A percentile compares a stretch with the other conserved stretches of the same genome.
Conservation (phyloP, 139 green algal genomes). For the Auxenochlorella pyrenoidosa region DNA sequence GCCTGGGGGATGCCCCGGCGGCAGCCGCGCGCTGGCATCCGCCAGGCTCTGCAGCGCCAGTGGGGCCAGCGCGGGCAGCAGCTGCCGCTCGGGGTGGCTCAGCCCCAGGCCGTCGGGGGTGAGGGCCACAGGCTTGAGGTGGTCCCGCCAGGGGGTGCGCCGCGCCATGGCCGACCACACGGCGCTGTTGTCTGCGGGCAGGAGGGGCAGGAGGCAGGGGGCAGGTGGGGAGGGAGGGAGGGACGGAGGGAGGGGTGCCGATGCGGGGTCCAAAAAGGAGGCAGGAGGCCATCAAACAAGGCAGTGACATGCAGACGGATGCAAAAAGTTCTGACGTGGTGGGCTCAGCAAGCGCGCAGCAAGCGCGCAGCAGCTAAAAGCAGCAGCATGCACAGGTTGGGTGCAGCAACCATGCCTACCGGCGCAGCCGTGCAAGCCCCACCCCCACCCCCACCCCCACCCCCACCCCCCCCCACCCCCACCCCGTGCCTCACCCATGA, state of each 20-base stretch:
- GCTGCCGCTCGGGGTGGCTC: neutral
- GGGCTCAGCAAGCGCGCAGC: too few species aligned
- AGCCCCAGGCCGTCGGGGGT: constrained; percentile 13
- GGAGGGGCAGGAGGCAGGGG: neutral
- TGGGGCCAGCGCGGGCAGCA: constrained; percentile 39
- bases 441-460: too few species aligned
- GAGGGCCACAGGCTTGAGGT: constrained; percentile 4
- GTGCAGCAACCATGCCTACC: too few species aligned
- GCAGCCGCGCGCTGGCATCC: constrained; percentile 35
- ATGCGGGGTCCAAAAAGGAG: too few species aligned
- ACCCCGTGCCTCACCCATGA: neutral
- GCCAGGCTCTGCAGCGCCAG: constrained; percentile 59
- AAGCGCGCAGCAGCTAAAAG: too few species aligned
- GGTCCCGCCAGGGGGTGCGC: constrained; percentile 7
- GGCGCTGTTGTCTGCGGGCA: neutral
- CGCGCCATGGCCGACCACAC: constrained; percentile 1
- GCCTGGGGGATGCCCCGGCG: neutral
- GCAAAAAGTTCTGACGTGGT: neutral
- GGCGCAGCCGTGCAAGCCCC: too few species aligned
- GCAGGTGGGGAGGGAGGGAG: neutral
- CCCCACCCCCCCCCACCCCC: neutral
- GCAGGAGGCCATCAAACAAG: neutral
- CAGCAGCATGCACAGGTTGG: too few species aligned
- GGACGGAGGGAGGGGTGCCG: too few species aligned
- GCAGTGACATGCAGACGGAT: neutral